Evolutionary conservation across 2,329 filamentous ascomycete genomes (phyloP).

Genomic region (Zymoseptoria pseudotritici): DNA sequence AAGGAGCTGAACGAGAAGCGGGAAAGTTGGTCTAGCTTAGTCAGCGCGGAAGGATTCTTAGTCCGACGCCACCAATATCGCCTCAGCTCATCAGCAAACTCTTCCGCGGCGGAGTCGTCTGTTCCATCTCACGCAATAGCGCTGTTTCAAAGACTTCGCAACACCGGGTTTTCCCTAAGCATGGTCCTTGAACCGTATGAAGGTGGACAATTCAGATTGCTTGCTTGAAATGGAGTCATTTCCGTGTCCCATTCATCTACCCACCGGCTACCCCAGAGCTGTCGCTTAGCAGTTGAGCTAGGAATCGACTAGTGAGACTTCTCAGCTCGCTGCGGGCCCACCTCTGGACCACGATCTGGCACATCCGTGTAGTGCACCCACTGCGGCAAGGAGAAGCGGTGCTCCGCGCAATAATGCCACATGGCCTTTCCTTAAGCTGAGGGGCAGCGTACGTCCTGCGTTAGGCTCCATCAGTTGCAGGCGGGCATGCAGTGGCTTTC

Average conservation of each 20-base stretch:
- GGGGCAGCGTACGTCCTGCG: too few relatives aligned
- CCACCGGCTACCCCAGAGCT: not conserved
- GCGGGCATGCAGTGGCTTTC: too few relatives aligned
- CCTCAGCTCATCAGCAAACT: not conserved
- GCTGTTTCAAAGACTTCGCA: too few relatives aligned
- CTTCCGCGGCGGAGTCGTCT: not conserved
- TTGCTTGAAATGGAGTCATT: not conserved
- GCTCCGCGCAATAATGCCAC: too few relatives aligned
- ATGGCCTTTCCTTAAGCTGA: too few relatives aligned
- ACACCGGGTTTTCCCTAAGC: too few relatives aligned
- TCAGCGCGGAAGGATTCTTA: not conserved
- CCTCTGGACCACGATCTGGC: too few relatives aligned
- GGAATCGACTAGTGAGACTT: not conserved
- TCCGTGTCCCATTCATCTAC: not conserved
- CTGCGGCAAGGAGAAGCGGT: too few relatives aligned
- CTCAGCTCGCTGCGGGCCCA: not conserved
- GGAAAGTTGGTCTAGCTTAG: not conserved
- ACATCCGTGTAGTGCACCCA: too few relatives aligned
- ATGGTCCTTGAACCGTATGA: too few relatives aligned
- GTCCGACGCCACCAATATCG: not conserved
- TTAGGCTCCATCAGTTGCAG: too few relatives aligned
- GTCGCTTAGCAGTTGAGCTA: not conserved
- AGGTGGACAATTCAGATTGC: not conserved
- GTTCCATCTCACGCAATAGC: not conserved
- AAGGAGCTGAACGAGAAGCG: not conserved